Evolutionary conservation across 768 basidiomycete genomes (phyloP).

Genomic region (Pleurotus cornucopiae): DNA sequence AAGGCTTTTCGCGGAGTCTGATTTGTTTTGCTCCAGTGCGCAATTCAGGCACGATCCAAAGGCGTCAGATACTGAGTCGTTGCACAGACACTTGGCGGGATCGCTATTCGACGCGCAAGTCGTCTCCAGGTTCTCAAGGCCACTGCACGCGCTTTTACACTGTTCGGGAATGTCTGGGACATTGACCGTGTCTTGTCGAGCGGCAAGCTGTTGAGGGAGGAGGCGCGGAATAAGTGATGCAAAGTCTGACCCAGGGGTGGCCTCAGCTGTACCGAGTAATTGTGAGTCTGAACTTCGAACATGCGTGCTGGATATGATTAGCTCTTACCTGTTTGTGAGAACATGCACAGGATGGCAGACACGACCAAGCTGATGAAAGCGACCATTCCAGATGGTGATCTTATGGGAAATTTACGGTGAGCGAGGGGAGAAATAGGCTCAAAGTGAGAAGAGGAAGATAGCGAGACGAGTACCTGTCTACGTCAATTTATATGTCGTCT

Average conservation of each 20-base stretch:
- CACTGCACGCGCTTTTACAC: background rate
- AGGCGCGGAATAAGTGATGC: background rate
- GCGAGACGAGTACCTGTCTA: background rate
- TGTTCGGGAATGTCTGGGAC: background rate
- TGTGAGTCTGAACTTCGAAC: background rate
- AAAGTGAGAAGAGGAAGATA: background rate
- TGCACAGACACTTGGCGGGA: background rate
- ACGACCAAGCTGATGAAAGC: background rate
- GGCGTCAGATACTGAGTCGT: background rate
- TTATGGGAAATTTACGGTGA: background rate
- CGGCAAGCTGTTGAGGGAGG: background rate
- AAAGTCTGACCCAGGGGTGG: background rate
- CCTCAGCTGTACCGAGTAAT: background rate
- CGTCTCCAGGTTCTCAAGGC: background rate
- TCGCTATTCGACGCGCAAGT: background rate
- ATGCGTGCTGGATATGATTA: background rate
- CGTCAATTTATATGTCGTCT: background rate
- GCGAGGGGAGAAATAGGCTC: background rate
- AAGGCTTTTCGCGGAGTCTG: background rate
- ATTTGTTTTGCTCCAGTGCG: background rate
- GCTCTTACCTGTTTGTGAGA: background rate
- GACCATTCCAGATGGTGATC: constrained; percentile 1
- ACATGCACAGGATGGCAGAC: background rate
- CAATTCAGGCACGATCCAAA: background rate
- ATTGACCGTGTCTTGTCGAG: background rate